Base-by-base conservation (phyloP, 108 stramenopile species). In the Nitzschia palea region DNA sequence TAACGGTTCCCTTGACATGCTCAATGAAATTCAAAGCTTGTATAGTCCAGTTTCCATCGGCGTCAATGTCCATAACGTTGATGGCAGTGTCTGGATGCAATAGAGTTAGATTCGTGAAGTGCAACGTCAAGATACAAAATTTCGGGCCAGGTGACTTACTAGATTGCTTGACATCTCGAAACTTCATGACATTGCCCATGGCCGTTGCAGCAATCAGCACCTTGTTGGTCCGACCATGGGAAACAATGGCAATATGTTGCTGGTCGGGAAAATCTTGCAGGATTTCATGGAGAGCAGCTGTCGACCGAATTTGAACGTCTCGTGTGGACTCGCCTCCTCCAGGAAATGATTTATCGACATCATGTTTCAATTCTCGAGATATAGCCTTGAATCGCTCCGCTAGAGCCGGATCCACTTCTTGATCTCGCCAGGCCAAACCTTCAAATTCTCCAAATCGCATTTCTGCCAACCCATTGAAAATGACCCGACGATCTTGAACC, bases 391-490 rank as follows among this genome's bases (percentile, higher is more conserved):
- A 68, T 37, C 59, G 65, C 33, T 52, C 52, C 37, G n/a, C n/a
- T 18, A 53, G 14, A 22, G n/a, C 52, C 32, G 44, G 51, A 55
- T 66, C 59, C 29, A 27, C 12, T 29, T 48, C 57, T 25, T 37
- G 44, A 36, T 51, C 42, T 23, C 52, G 54, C 40, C 66, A 28
- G 15, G 52, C 55, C 48, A 66, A 22, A 43, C 80, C 80, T 53
- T 81, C 80, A 36, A 81, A 72, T 2, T 67, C 61, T 35, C 80
- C 80, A 73, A 81, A 81, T 0, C 63, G n/a, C 80, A 81, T 81
- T 73, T 81, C 80, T 23, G 56, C 61, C 30, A 73, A 73, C 68
- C 71, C 65, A 10, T 26, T 14, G 15, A 53, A 34, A 40, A 71
- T 31, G 18, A 71, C 47, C 1, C 80, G 73, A 8, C 35, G 40